phyloP scores from a whole-genome alignment of 1,284 basidiomycete genomes.

The Pterulicium gracile region DNA sequence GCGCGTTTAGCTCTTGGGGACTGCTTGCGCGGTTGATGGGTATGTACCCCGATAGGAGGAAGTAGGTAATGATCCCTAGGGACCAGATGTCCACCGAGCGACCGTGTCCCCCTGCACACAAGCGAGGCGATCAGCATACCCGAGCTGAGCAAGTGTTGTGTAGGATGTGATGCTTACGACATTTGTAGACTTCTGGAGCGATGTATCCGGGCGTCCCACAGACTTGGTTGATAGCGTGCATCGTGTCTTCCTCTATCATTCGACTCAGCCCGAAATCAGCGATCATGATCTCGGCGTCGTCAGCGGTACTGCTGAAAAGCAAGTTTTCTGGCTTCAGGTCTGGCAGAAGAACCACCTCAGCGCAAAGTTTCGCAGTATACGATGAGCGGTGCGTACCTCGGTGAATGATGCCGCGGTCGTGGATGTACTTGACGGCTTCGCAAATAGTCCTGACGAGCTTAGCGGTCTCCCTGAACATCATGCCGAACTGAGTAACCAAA shows the following conservation, averaged over 20 bases:
- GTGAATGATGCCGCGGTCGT: constrained; percentile 90
- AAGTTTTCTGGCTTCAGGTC: constrained; percentile 98
- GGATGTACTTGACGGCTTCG: constrained; percentile 85
- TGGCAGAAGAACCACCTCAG: constrained; percentile 16
- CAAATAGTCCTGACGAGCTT: constrained; percentile 82
- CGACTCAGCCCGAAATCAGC: constrained; percentile 93
- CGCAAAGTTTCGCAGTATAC: too few species aligned
- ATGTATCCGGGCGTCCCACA: constrained; percentile 96
- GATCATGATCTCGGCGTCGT: constrained; percentile 93
- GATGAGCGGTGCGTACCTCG: too few species aligned
- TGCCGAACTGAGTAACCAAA: too few species aligned
- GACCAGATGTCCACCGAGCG: constrained; percentile 98
- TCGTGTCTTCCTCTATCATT: constrained; percentile 85
- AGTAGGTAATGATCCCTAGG: constrained; percentile 94
- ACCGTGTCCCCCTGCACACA: constrained; percentile 68
- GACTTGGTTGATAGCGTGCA: constrained; percentile 85
- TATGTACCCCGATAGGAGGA: constrained; percentile 90
- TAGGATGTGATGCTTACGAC: constrained; percentile 38
- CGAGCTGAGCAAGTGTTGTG: neutral
- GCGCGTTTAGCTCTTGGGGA: constrained; percentile 86
- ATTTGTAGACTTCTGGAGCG: constrained; percentile 98
- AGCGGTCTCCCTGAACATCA: constrained; percentile 89
- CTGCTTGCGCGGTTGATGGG: constrained; percentile 89
- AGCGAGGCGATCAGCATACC: constrained; percentile 11
- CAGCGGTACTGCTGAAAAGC: constrained; percentile 82